Conservation (phyloP, 805 yeast species). For the Middelhovenomyces tepae region DNA sequence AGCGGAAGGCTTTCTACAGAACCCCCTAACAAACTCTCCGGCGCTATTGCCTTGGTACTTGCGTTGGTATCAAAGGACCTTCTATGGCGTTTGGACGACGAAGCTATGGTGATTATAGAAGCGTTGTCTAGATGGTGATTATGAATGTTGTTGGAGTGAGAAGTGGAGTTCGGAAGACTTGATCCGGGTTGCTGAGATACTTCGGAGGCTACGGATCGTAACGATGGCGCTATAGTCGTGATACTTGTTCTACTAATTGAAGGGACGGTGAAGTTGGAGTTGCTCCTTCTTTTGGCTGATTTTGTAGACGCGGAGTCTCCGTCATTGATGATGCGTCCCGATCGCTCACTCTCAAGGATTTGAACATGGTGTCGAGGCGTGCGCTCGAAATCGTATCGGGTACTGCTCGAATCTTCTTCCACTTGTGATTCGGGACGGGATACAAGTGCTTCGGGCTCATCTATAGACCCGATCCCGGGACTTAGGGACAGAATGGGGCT, state of each 20-base stretch:
- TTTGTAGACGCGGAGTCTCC: conserved; percentile 13
- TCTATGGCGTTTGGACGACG: conserved; percentile 24
- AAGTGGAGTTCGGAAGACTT: conserved; percentile 10
- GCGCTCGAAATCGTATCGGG: neutral
- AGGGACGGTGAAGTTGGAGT: conserved; percentile 22
- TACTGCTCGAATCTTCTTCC: neutral
- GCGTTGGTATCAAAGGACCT: conserved; percentile 31
- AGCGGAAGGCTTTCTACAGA: neutral
- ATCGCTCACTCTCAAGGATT: conserved; percentile 13
- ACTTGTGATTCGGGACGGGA: conserved; percentile 3
- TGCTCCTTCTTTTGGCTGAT: conserved; percentile 15
- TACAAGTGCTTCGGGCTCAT: too few relatives aligned
- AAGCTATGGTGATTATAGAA: conserved; percentile 30
- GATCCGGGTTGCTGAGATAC: conserved; percentile 10
- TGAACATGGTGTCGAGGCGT: conserved; percentile 11
- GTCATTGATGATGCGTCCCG: too few relatives aligned
- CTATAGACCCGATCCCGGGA: too few relatives aligned
- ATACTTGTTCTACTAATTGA: conserved; percentile 19
- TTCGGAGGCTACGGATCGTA: conserved; percentile 11
- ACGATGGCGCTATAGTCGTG: conserved; percentile 18
- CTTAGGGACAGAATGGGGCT: too few relatives aligned
- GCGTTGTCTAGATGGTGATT: conserved; percentile 22
- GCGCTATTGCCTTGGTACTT: conserved; percentile 28
- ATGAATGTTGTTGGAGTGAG: conserved; percentile 7
- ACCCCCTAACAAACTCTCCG: conserved; percentile 19